phyloP scores from a whole-genome alignment of 352 stramenopile genomes.

The Phytophthora vignae region DNA sequence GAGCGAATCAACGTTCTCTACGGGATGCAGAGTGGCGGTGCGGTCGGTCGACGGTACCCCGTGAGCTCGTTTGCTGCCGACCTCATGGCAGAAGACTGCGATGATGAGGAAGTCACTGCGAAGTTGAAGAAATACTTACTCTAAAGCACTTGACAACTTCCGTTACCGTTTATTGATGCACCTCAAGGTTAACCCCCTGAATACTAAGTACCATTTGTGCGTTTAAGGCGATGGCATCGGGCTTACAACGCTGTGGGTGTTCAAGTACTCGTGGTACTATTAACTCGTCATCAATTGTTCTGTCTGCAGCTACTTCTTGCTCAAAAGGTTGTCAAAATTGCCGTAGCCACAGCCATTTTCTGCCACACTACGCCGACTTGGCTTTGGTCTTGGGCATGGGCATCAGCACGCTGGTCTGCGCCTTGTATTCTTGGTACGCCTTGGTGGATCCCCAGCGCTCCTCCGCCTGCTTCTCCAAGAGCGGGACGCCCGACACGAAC shows the following conservation, averaged over 20 bases:
- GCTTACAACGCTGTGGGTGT: too few relatives aligned
- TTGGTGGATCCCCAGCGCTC: slow-evolving; percentile 70
- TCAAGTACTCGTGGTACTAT: too few relatives aligned
- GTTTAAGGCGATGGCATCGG: too few relatives aligned
- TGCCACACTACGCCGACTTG: neutral
- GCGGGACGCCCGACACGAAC: slow-evolving; percentile 74
- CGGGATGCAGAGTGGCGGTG: neutral
- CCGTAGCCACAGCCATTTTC: too few relatives aligned
- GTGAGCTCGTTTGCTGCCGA: neutral
- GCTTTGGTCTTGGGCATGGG: slow-evolving; percentile 34
- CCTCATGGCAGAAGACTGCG: neutral
- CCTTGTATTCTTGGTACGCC: slow-evolving; percentile 86
- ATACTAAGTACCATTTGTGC: too few relatives aligned
- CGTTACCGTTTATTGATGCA: too few relatives aligned
- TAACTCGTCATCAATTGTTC: too few relatives aligned
- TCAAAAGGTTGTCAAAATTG: too few relatives aligned
- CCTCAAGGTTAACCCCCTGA: too few relatives aligned
- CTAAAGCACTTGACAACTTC: too few relatives aligned
- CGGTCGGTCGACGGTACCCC: neutral
- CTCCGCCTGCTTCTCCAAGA: slow-evolving; percentile 79
- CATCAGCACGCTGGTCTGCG: slow-evolving; percentile 70
- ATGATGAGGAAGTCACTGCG: neutral
- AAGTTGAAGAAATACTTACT: neutral
- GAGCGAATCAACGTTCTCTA: neutral
- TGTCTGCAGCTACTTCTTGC: too few relatives aligned